Percentiles rank a stretch among this genome's conserved stretches.
These are phyloP conservation scores for Fusarium paranaense DNA, from an alignment of 2,329 filamentous ascomycete species.

Conservation along the genomic window DNA sequence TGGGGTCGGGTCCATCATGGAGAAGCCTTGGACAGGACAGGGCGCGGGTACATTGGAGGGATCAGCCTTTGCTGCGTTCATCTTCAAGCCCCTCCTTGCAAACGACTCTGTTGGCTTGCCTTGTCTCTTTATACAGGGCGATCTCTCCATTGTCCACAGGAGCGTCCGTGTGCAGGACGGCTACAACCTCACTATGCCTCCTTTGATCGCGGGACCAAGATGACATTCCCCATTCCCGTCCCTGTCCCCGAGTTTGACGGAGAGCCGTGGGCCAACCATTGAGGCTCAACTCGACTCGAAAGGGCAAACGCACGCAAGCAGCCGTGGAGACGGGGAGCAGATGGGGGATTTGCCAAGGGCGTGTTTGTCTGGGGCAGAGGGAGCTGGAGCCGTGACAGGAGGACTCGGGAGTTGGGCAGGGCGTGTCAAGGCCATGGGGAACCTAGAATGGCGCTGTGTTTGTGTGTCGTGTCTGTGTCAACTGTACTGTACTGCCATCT, in stretches of 20 bases:
- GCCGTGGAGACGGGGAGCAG: slow-evolving; percentile 18
- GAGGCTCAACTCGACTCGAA: slow-evolving; percentile 30
- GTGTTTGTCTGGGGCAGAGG: not conserved
- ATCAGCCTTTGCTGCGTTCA: slow-evolving; percentile 5
- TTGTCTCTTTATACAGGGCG: slow-evolving; percentile 17
- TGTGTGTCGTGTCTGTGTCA: not conserved
- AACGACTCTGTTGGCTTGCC: slow-evolving; percentile 6
- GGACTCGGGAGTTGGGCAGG: not conserved
- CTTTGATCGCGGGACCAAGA: slow-evolving; percentile 39
- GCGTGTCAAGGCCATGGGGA: not conserved
- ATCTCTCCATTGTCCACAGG: slow-evolving; percentile 41
- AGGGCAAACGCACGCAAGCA: slow-evolving; percentile 37
- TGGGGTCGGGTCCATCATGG: not conserved
- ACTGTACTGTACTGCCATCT: not conserved
- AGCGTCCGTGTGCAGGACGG: slow-evolving; percentile 43
- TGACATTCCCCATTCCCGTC: slow-evolving; percentile 38
- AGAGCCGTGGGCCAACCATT: slow-evolving; percentile 37
- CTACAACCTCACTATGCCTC: slow-evolving; percentile 44
- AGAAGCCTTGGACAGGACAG: slow-evolving; percentile 29
- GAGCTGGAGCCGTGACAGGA: not conserved
- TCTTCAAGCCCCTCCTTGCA: slow-evolving; percentile 14
- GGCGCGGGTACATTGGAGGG: slow-evolving; percentile 7
- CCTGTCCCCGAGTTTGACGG: slow-evolving; percentile 37
- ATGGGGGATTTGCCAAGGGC: slow-evolving; percentile 7
- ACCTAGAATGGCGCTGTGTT: not conserved